A percentile compares a stretch with the other conserved stretches of the same genome.
Evolutionary conservation across 2,329 filamentous ascomycete genomes (phyloP).

Genomic region (Colletotrichum gigasporum): DNA sequence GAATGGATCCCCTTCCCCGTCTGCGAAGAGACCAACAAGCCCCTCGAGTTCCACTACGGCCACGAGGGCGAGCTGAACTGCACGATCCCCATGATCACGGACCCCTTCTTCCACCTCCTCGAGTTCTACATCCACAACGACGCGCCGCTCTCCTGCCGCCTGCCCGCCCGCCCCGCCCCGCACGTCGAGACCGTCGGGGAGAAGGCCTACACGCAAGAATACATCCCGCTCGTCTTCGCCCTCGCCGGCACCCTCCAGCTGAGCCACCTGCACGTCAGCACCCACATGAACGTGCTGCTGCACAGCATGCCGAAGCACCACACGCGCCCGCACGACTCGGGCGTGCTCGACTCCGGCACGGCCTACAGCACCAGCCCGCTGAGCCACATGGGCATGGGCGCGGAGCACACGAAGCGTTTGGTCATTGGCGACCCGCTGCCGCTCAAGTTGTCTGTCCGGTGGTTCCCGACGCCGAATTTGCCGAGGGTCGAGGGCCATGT

Average conservation of each 20-base stretch:
- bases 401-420: slow-evolving; percentile 69
- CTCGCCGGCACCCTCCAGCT: slow-evolving; percentile 88
- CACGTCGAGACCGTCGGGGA: slow-evolving; percentile 65
- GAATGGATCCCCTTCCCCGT: slow-evolving; percentile 91
- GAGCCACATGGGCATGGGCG: slow-evolving; percentile 64
- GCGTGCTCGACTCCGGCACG: slow-evolving; percentile 85
- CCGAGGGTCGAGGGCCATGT: slow-evolving; percentile 73
- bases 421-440: slow-evolving; percentile 89
- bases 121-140: slow-evolving; percentile 99
- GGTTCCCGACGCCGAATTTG: slow-evolving; percentile 81
- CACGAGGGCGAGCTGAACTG: slow-evolving; percentile 84
- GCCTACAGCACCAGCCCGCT: slow-evolving; percentile 86
- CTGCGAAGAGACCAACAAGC: slow-evolving; percentile 86
- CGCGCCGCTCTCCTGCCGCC: slow-evolving; percentile 89
- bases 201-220: slow-evolving; percentile 62
- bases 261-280: slow-evolving; percentile 90
- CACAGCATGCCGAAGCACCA: slow-evolving; percentile 74
- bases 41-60: slow-evolving; percentile 89
- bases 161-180: slow-evolving; percentile 77
- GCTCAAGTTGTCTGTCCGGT: slow-evolving; percentile 81
- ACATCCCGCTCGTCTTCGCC: slow-evolving; percentile 88
- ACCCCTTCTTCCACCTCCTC: slow-evolving; percentile 87
- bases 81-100: slow-evolving; percentile 79
- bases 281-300: slow-evolving; percentile 88
- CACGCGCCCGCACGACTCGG: slow-evolving; percentile 71